A percentile compares a stretch with the other conserved stretches of the same genome.
phyloP scores from a whole-genome alignment of 2,329 filamentous ascomycete genomes.

The Tricladium varicosporioides region DNA sequence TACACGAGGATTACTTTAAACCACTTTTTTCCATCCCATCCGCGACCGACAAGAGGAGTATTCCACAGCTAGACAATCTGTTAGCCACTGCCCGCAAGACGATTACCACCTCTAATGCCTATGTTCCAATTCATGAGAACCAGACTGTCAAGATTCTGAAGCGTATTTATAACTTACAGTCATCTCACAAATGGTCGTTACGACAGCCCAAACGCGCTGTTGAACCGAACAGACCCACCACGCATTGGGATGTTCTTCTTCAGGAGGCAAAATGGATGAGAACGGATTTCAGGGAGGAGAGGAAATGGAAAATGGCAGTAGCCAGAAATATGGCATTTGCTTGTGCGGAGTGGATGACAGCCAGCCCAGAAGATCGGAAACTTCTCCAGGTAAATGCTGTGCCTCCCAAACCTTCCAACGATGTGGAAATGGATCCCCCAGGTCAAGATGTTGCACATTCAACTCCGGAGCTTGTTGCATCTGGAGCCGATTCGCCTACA shows the following conservation, averaged over 20 bases:
- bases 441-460: conserved; percentile 40
- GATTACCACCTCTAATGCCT: conserved; percentile 79
- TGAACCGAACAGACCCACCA: conserved; percentile 73
- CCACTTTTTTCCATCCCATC: conserved; percentile 57
- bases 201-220: conserved; percentile 81
- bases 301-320: conserved; percentile 86
- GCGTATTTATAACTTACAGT: conserved; percentile 86
- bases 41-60: conserved; percentile 58
- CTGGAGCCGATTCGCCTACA: conserved; percentile 55
- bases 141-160: conserved; percentile 85
- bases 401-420: conserved; percentile 28
- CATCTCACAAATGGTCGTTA: conserved; percentile 88
- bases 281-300: conserved; percentile 90
- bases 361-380: conserved; percentile 60
- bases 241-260: conserved; percentile 83
- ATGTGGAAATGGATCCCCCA: conserved; percentile 34
- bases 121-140: conserved; percentile 78
- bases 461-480: conserved; percentile 67
- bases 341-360: conserved; percentile 78
- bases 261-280: conserved; percentile 98
- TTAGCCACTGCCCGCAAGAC: conserved; percentile 86
- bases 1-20: conserved; percentile 60
- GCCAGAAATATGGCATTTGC: conserved; percentile 78
- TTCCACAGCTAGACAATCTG: conserved; percentile 67
- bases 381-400: conserved; percentile 64